Percentiles rank a stretch among this genome's conserved stretches.
Evolutionary conservation across 192 early-diverging fungal genomes (phyloP).

Genomic region (Lunasporangiospora selenospora): DNA sequence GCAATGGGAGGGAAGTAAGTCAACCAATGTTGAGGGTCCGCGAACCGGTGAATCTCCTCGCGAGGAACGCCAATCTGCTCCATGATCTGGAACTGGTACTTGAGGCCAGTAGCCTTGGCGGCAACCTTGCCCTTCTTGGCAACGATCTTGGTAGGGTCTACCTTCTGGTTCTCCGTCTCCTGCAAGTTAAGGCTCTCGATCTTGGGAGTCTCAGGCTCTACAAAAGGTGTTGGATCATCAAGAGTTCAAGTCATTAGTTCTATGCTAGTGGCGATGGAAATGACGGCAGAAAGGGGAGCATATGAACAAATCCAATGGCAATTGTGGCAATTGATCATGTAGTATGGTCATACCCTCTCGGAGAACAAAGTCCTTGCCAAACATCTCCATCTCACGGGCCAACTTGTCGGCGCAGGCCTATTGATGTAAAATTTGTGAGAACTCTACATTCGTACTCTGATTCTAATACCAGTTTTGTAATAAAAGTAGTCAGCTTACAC

Average conservation of each 20-base stretch:
- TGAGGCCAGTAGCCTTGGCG: conserved; percentile 83
- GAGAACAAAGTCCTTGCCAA: conserved; percentile 65
- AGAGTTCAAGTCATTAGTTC: too few species aligned
- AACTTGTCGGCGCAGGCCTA: conserved; percentile 91
- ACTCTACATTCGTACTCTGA: neutral
- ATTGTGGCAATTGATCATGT: too few species aligned
- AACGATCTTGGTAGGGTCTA: conserved; percentile 67
- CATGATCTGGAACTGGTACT: conserved; percentile 99
- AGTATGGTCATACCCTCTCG: conserved; percentile 25
- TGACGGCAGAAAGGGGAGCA: too few species aligned
- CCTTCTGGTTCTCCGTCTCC: conserved; percentile 51
- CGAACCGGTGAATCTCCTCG: conserved; percentile 93
- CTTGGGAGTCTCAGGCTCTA: conserved; percentile 45
- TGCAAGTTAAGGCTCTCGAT: conserved; percentile 49
- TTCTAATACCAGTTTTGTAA: neutral
- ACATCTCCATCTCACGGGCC: conserved; percentile 81
- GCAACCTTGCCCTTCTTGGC: conserved; percentile 87
- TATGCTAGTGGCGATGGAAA: too few species aligned
- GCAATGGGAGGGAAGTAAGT: conserved; percentile 93
- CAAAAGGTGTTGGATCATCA: conserved; percentile 4
- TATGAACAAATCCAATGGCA: conserved; percentile 54
- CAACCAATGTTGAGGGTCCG: conserved; percentile 91
- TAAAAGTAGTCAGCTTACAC: conserved; percentile 55
- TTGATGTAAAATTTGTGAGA: neutral
- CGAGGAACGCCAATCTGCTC: conserved; percentile 82